Evolutionary conservation across 495 filamentous ascomycete species (phyloP).

Genomic region (Aspergillus sclerotiicarbonarius): DNA sequence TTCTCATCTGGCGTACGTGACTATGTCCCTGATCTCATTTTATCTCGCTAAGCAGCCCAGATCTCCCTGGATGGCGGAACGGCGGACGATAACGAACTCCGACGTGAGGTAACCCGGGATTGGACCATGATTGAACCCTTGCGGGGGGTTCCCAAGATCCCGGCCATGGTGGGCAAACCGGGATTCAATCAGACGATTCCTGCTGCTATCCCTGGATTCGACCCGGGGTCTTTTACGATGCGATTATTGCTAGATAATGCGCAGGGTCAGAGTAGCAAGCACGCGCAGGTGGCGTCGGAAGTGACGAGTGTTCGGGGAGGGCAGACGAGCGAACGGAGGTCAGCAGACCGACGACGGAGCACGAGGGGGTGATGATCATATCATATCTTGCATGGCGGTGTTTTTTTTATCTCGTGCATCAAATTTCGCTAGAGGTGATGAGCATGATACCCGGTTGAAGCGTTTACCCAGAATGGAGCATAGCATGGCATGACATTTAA

Average conservation of each 20-base stretch:
- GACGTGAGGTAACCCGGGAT: conserved; percentile 10
- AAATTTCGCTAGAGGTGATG: background rate
- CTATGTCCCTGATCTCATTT: background rate
- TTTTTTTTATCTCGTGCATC: no score
- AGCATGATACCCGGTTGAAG: background rate
- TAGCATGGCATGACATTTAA: no score
- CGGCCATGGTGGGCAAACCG: background rate
- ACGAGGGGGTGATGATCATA: background rate
- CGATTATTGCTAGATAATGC: conserved; percentile 5
- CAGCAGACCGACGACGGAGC: background rate
- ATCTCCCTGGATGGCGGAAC: conserved; percentile 7
- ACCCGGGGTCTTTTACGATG: conserved; percentile 11
- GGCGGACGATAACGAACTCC: conserved; percentile 11
- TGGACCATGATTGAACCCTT: conserved; percentile 7
- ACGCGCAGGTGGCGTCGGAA: conserved; percentile 3
- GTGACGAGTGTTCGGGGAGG: background rate
- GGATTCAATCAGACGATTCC: background rate
- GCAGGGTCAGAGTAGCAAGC: background rate
- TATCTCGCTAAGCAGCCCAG: background rate
- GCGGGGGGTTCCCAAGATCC: background rate
- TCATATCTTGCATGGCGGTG: no score
- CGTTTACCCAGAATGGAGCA: no score
- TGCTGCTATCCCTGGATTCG: background rate
- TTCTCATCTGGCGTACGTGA: conserved; percentile 12
- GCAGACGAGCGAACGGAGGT: background rate